Conservation (phyloP, 805 yeast genomes). For the Vanderwaltozyma verrucispora region DNA sequence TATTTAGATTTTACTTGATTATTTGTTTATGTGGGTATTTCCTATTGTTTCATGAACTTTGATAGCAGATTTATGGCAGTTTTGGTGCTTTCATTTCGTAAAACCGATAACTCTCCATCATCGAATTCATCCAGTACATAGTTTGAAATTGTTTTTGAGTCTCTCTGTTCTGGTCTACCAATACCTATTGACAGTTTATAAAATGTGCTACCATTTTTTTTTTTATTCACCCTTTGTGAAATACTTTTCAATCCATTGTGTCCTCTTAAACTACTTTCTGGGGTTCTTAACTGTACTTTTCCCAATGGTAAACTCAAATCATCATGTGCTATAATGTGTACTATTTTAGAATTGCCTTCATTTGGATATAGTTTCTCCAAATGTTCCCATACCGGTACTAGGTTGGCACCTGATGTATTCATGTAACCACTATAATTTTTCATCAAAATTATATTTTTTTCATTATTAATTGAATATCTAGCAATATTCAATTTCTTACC, state of each 20-base stretch:
- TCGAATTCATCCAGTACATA: slow-evolving; percentile 54
- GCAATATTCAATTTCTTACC: not conserved
- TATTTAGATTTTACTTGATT: no score
- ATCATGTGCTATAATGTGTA: slow-evolving; percentile 61
- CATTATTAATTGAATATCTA: not conserved
- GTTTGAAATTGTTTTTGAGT: slow-evolving; percentile 38
- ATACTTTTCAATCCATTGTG: slow-evolving; percentile 76
- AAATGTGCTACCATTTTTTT: no score
- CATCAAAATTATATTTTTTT: slow-evolving; percentile 32
- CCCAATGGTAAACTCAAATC: slow-evolving; percentile 65
- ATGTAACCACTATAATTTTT: slow-evolving; percentile 45
- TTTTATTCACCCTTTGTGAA: no score
- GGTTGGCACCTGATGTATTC: slow-evolving; percentile 60
- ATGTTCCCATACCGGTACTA: slow-evolving; percentile 39
- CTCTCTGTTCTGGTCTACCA: slow-evolving; percentile 38
- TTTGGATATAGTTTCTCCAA: slow-evolving; percentile 10
- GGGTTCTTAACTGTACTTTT: slow-evolving; percentile 47
- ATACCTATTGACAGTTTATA: slow-evolving; percentile 70
- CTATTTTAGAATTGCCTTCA: slow-evolving; percentile 1
- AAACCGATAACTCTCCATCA: slow-evolving; percentile 32
- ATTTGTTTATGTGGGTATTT: no score
- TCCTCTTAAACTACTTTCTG: slow-evolving; percentile 59
- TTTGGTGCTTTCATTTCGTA: slow-evolving; percentile 23
- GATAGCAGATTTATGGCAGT: no score
- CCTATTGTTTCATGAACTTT: no score